Evolutionary conservation across 768 basidiomycete genomes (phyloP).

Genomic region (Mycena venus): DNA sequence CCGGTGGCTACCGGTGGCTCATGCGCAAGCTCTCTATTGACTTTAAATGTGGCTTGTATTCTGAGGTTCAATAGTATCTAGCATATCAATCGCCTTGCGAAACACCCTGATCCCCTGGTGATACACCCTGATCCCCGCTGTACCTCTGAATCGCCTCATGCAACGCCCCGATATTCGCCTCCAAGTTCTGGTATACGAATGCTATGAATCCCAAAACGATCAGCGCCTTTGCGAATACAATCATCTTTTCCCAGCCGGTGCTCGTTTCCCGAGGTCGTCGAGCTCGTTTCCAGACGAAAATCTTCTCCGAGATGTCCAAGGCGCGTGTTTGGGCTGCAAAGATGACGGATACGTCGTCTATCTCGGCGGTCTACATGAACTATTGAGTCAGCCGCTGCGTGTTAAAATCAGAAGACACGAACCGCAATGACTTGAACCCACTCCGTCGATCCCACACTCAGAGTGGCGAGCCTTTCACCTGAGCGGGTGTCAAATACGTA

Average conservation of each 20-base stretch:
- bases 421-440: slow-evolving; percentile 13
- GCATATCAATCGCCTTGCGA: no score
- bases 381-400: neutral
- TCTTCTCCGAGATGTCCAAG: slow-evolving; percentile 6
- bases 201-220: slow-evolving; percentile 2
- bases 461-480: neutral
- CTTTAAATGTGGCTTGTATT: no score
- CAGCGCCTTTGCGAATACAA: neutral
- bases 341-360: slow-evolving; percentile 1
- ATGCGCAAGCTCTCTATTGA: no score
- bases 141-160: no score
- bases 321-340: slow-evolving; percentile 7
- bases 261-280: neutral
- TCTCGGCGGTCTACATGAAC: slow-evolving; percentile 1
- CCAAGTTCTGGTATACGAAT: slow-evolving; percentile 2
- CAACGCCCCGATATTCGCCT: no score
- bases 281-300: slow-evolving; percentile 15
- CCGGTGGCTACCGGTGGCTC: no score
- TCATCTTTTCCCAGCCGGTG: neutral
- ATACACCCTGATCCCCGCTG: neutral
- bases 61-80: no score
- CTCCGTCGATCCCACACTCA: slow-evolving; percentile 6
- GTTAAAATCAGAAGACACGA: neutral
- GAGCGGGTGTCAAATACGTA: slow-evolving; percentile 13
- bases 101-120: no score